Evolutionary conservation across 163 green algal genomes (phyloP).

Genomic region (Volvox carteri): DNA sequence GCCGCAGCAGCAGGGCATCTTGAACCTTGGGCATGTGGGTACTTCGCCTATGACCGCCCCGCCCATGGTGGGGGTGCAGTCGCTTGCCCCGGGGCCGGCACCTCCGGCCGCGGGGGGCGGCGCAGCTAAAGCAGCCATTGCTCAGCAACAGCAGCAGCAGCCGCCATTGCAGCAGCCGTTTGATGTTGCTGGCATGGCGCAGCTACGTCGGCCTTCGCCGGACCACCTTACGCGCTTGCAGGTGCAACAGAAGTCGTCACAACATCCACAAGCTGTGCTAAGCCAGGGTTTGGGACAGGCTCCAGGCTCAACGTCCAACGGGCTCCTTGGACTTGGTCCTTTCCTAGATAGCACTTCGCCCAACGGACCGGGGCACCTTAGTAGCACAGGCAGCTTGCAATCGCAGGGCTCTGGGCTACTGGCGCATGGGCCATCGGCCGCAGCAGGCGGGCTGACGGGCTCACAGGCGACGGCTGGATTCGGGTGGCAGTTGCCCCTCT

Average conservation of each 20-base stretch:
- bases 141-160: constrained; percentile 14
- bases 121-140: not conserved
- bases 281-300: not conserved
- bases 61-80: not conserved
- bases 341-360: constrained; percentile 6
- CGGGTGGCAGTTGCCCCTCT: constrained; percentile 51
- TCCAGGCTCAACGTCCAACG: not conserved
- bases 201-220: constrained; percentile 32
- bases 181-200: not conserved
- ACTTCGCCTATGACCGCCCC: not conserved
- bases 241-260: not conserved
- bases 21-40: not conserved
- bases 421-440: not conserved
- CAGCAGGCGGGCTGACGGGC: not conserved
- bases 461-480: constrained; percentile 48
- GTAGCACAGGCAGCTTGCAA: constrained; percentile 17
- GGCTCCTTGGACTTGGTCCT: constrained; percentile 8
- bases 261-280: not conserved
- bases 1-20: not conserved
- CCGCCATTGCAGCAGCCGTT: not conserved
- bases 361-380: not conserved
- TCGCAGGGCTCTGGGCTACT: constrained; percentile 35
- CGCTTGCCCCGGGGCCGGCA: not conserved
- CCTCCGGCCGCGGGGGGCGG: not conserved
- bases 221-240: not conserved